These are phyloP conservation scores for Flaveria trinervia DNA, from an alignment of 129 eudicot genomes.

Conservation along the genomic window DNA sequence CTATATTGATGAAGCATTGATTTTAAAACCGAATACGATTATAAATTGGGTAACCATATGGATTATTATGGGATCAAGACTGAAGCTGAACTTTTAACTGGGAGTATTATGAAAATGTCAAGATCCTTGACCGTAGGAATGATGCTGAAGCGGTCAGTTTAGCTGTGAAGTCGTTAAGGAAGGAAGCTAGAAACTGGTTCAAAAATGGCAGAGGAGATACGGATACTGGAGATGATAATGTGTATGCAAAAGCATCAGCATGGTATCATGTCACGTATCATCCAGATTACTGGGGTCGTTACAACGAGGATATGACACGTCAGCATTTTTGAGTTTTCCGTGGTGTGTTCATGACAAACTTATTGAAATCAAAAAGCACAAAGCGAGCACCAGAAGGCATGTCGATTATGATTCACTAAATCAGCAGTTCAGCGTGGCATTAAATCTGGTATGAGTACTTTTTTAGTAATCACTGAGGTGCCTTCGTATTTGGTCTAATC, in stretches of 20 bases:
- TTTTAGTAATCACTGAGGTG: neutral
- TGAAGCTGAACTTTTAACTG: slow-evolving; percentile 81
- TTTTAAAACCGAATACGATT: slow-evolving; percentile 61
- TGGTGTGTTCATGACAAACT: slow-evolving; percentile 84
- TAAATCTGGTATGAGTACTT: slow-evolving; percentile 35
- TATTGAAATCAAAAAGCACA: slow-evolving; percentile 59
- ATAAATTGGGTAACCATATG: slow-evolving; percentile 74
- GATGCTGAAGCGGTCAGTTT: slow-evolving; percentile 73
- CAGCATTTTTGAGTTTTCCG: slow-evolving; percentile 76
- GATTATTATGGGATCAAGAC: slow-evolving; percentile 77
- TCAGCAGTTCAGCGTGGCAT: slow-evolving; percentile 14
- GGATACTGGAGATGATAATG: slow-evolving; percentile 33
- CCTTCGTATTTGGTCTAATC: neutral
- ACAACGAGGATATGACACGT: slow-evolving; percentile 53
- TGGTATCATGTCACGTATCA: slow-evolving; percentile 89
- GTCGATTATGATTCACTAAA: slow-evolving; percentile 24
- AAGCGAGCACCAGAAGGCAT: slow-evolving; percentile 22
- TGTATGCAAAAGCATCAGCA: slow-evolving; percentile 74
- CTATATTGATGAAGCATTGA: slow-evolving; percentile 61
- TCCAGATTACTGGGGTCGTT: slow-evolving; percentile 57
- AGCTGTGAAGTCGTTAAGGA: slow-evolving; percentile 72
- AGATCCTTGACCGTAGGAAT: slow-evolving; percentile 61
- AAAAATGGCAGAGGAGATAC: slow-evolving; percentile 36
- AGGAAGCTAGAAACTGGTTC: slow-evolving; percentile 77
- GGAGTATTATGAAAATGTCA: slow-evolving; percentile 74